Base-by-base conservation (phyloP, 2,329 filamentous ascomycete genomes). In the Colletotrichum tropicale region DNA sequence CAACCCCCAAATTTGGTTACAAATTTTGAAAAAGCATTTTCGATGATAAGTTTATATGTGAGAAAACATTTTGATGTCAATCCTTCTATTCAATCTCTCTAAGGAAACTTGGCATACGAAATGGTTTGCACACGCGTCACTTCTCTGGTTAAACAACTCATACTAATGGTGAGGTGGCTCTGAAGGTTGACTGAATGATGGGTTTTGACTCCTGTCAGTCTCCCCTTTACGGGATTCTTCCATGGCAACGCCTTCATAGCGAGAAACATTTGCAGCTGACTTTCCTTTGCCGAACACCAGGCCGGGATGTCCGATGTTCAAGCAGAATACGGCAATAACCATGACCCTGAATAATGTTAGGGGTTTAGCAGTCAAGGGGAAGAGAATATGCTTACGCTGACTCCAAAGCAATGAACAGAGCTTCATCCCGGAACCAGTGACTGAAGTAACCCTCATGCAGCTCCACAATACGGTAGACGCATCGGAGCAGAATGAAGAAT, bases 401-500 rank as follows among this genome's bases (percentile, higher is more conserved):
- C 79, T 89, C 88, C 4, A 89, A 77, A 0, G 78, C 84, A 64
- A 89, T 87, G 72, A 89, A 89, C 2, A 85, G 77, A 0, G 79
- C 78, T 77, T 89, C 80, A 55, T 88, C 81, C 48, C 81, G 81
- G 66, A 91, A 88, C 74, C 91, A 80, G 18, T 85, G 80, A 1
- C 89, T 89, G 7, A 77, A 80, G 84, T 90, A 93, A 3, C 91
- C 91, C 34, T 89, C 85, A 60, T 86, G 87, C 72, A 93, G 80
- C 83, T 93, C 91, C 0, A 87, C 88, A 34, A 92, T 89, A 60
- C 91, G 88, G 79, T 91, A 93, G 32, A 89, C 86, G 65, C 88
- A 91, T 28, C 91, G 85, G 9, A 90, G 86, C 66, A 92, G 87
- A 76, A 93, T 89, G 67, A 87, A 87, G 8, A 92, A 60, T 5